Evolutionary conservation across 257 asterid genomes (phyloP).

Genomic region (Asclepias syriaca): DNA sequence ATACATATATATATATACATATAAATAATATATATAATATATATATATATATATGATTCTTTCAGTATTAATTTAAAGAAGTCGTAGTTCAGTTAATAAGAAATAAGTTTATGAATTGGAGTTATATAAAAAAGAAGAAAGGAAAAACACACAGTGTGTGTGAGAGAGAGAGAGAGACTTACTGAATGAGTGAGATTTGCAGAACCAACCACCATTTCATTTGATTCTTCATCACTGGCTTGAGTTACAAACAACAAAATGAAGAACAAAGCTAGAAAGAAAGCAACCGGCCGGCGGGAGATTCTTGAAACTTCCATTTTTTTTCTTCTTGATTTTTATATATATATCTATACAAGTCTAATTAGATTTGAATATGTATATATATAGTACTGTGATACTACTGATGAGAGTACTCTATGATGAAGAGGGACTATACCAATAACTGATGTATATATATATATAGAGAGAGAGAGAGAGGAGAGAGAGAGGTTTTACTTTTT

Average conservation of each 20-base stretch:
- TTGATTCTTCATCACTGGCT: neutral
- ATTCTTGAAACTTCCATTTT: constrained; percentile 3
- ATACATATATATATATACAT: neutral
- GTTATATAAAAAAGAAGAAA: too few relatives aligned
- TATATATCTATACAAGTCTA: neutral
- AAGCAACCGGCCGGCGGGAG: neutral
- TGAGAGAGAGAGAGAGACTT: neutral
- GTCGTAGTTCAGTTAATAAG: too few relatives aligned
- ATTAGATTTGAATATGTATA: neutral
- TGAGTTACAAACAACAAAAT: constrained; percentile 1
- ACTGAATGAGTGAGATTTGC: neutral
- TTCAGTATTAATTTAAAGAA: too few relatives aligned
- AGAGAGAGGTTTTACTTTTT: too few relatives aligned
- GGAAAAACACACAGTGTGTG: too few relatives aligned
- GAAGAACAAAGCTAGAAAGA: neutral
- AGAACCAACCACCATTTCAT: constrained; percentile 1
- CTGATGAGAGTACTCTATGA: too few relatives aligned
- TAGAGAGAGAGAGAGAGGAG: neutral
- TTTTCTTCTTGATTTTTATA: neutral
- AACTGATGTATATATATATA: neutral
- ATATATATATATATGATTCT: too few relatives aligned
- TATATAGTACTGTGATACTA: too few relatives aligned
- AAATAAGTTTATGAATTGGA: too few relatives aligned
- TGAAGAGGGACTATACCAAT: too few relatives aligned
- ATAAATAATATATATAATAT: too few relatives aligned